phyloP scores from a whole-genome alignment of 2,329 filamentous ascomycete species.

The Nigrospora oryzae region DNA sequence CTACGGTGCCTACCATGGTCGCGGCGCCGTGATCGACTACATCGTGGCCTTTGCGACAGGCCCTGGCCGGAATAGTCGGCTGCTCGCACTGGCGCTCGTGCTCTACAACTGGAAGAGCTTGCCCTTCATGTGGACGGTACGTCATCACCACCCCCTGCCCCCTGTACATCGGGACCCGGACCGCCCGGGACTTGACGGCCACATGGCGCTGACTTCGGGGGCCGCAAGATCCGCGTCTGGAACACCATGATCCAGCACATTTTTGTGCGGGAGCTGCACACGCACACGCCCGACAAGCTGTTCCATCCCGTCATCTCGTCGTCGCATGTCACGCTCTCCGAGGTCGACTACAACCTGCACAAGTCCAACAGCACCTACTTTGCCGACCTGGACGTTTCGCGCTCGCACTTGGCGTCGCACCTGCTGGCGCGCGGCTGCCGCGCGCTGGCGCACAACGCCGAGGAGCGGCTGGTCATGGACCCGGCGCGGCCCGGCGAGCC shows the following conservation, averaged over 20 bases:
- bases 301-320: slow-evolving; percentile 64
- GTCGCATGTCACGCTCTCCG: slow-evolving; percentile 60
- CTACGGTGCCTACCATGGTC: slow-evolving; percentile 33
- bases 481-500: slow-evolving; percentile 33
- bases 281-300: slow-evolving; percentile 52
- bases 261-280: slow-evolving; percentile 36
- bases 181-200: neutral
- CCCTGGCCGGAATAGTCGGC: slow-evolving; percentile 42
- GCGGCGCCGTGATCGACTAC: slow-evolving; percentile 29
- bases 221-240: slow-evolving; percentile 45
- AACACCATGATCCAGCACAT: slow-evolving; percentile 48
- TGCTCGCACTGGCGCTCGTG: slow-evolving; percentile 45
- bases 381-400: slow-evolving; percentile 72
- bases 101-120: slow-evolving; percentile 65
- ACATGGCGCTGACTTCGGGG: neutral
- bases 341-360: slow-evolving; percentile 82
- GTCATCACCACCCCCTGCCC: slow-evolving; percentile 16
- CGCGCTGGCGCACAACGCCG: slow-evolving; percentile 37
- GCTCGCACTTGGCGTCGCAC: slow-evolving; percentile 70
- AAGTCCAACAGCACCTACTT: slow-evolving; percentile 85
- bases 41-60: slow-evolving; percentile 40
- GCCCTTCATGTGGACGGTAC: slow-evolving; percentile 68
- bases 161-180: neutral
- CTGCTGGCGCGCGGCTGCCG: slow-evolving; percentile 53
- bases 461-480: slow-evolving; percentile 41